Percentiles rank a stretch among this genome's conserved stretches.
Conservation (phyloP, 1,139 yeast genomes). For the Diutina catenulata region DNA sequence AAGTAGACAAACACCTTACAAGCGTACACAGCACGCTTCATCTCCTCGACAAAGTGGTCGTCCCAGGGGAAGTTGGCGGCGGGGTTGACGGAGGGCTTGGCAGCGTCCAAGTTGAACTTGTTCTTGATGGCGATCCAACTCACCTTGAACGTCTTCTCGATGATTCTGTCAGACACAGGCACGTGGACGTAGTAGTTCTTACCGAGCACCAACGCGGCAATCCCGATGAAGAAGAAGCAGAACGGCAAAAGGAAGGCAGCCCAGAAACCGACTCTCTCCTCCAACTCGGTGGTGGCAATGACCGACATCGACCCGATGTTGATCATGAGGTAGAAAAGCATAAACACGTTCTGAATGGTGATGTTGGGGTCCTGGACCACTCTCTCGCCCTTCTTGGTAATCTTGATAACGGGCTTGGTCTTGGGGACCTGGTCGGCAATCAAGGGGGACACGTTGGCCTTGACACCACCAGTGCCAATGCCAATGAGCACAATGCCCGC, state of each 20-base stretch:
- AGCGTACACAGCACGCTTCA: constrained; percentile 42
- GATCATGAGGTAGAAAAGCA: constrained; percentile 32
- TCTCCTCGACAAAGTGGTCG: constrained; percentile 54
- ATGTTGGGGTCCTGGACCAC: constrained; percentile 30
- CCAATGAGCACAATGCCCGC: constrained; percentile 60
- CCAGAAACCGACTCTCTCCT: constrained; percentile 28
- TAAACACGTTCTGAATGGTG: constrained; percentile 30
- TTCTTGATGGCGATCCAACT: constrained; percentile 33
- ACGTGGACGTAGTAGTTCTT: constrained; percentile 44
- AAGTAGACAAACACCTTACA: constrained; percentile 53
- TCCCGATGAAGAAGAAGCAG: constrained; percentile 53
- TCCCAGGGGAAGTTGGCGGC: constrained; percentile 39
- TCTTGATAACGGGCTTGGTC: constrained; percentile 23
- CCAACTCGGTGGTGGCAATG: constrained; percentile 31
- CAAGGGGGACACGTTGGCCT: constrained; percentile 67
- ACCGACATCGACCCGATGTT: constrained; percentile 30
- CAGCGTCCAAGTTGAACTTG: constrained; percentile 39
- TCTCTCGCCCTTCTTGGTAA: constrained; percentile 24
- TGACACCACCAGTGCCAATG: constrained; percentile 74
- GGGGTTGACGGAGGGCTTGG: constrained; percentile 42
- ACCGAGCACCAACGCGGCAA: constrained; percentile 43
- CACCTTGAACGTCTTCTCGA: constrained; percentile 44
- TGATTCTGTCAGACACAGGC: constrained; percentile 54
- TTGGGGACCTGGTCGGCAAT: constrained; percentile 62
- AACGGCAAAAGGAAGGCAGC: constrained; percentile 46